Base-by-base conservation (phyloP, 73 alveolate genomes). In the Diophrys appendiculata region DNA sequence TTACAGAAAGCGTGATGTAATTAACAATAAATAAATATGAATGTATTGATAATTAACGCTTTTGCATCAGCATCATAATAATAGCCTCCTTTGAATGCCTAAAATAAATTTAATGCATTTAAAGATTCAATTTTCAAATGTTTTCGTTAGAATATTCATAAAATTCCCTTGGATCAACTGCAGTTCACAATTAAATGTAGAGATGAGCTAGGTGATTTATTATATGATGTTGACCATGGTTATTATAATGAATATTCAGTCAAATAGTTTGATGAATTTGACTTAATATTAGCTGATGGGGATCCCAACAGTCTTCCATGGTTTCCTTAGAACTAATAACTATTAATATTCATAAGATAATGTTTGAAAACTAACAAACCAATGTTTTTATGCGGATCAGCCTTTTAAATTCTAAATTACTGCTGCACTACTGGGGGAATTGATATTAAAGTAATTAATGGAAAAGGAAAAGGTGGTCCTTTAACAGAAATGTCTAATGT, bases 261-360 rank as follows among this genome's bases (percentile, higher is more conserved):
- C 60, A 43, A 18, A 11, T 18, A 43, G 5, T 43, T 43, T 18
- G 60, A 43, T 43, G 60, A 43, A 43, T 5, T 43, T 11, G 60
- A 43, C 60, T 5, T 43, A 5, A 43, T 43, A 43, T 11, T 43
- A 18, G 18, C 18, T 11, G 60, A 43, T 18, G 60, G 60, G 5
- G 60, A 43, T 18, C 60, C 60, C 60, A 43, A 43, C 60, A 43
- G 60, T 43, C 60, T 43, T 43, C 60, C 60, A 43, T 43, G 60
- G 60, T 18, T 43, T 43, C n/a, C 5, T 18, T 18, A 43, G 18
- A 43, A 43, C 18, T 18, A 43, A 43, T 11, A 18, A 5, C 5
- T 43, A 5, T 11, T 5, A 43, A 18, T 43, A 5, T 18, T 43
- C 60, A 43, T 43, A 18, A 43, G 60, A 43, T 18, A 43, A 43